These are phyloP conservation scores for Colletotrichum camelliae DNA, from an alignment of 2,329 filamentous ascomycete species.

Conservation along the genomic window DNA sequence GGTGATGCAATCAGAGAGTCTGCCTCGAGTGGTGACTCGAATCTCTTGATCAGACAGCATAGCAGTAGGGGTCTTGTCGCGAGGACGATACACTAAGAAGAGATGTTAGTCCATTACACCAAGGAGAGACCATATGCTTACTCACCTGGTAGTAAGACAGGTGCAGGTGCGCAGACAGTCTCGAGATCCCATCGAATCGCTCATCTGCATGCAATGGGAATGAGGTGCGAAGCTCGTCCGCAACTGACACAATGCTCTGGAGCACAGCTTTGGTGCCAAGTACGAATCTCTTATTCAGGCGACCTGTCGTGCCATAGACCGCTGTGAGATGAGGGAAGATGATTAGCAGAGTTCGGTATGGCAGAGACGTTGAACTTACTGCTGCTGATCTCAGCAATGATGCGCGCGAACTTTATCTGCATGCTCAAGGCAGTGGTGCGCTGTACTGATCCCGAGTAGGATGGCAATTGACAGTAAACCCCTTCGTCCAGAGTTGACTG, in stretches of 20 bases:
- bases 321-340: constrained; percentile 12
- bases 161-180: constrained; percentile 36
- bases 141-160: constrained; percentile 37
- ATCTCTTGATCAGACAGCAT: constrained; percentile 36
- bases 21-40: constrained; percentile 29
- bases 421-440: constrained; percentile 34
- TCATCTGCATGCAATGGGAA: constrained; percentile 35
- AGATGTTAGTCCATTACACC: not conserved
- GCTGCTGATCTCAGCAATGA: constrained; percentile 35
- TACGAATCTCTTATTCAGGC: constrained; percentile 34
- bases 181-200: constrained; percentile 35
- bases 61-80: constrained; percentile 34
- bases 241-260: constrained; percentile 30
- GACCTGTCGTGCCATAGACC: constrained; percentile 33
- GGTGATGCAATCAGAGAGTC: constrained; percentile 41
- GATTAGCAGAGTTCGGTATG: not conserved
- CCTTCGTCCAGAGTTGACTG: constrained; percentile 55
- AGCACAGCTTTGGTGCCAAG: constrained; percentile 35
- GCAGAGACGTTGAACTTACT: constrained; percentile 21
- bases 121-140: too few species aligned
- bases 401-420: constrained; percentile 35
- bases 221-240: constrained; percentile 33
- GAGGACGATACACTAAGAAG: constrained; percentile 34
- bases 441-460: constrained; percentile 30
- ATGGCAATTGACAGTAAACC: constrained; percentile 45